These are phyloP conservation scores for Irpex sp. DNA, from an alignment of 1,284 basidiomycete genomes.

Conservation along the genomic window DNA sequence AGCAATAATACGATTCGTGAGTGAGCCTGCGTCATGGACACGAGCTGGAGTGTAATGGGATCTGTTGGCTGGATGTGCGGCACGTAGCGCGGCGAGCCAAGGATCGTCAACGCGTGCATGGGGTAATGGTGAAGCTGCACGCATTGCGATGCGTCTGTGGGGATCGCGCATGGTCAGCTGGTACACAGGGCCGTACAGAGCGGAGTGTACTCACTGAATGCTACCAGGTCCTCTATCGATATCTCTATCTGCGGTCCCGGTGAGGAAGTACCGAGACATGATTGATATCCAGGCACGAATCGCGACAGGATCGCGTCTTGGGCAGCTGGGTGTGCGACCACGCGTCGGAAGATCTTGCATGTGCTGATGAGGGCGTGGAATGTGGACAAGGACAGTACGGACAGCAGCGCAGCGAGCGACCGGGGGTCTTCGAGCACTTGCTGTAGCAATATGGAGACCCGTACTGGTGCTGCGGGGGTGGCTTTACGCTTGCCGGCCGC, in stretches of 20 bases:
- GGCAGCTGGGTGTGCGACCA: conserved; percentile 39
- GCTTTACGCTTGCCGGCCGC: conserved; percentile 11
- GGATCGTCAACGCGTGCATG: conserved; percentile 50
- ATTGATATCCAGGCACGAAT: conserved; percentile 55
- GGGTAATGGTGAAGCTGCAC: conserved; percentile 57
- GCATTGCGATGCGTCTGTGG: conserved; percentile 29
- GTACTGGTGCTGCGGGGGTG: background rate
- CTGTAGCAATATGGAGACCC: conserved; percentile 9
- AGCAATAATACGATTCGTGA: conserved; percentile 71
- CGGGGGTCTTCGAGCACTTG: conserved; percentile 34
- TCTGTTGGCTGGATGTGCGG: conserved; percentile 33
- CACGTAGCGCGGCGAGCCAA: conserved; percentile 34
- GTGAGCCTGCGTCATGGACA: conserved; percentile 52
- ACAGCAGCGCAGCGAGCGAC: conserved; percentile 42
- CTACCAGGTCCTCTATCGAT: conserved; percentile 52
- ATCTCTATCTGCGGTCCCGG: conserved; percentile 45
- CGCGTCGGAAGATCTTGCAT: conserved; percentile 40
- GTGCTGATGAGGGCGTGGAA: conserved; percentile 49
- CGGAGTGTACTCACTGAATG: conserved; percentile 37
- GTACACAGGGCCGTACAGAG: background rate
- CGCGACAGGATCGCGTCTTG: conserved; percentile 53
- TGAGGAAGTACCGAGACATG: conserved; percentile 37
- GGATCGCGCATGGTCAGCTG: background rate
- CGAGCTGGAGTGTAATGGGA: conserved; percentile 36
- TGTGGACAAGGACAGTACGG: conserved; percentile 47